Base-by-base conservation (phyloP, 768 basidiomycete genomes). In the Mycena galopus region DNA sequence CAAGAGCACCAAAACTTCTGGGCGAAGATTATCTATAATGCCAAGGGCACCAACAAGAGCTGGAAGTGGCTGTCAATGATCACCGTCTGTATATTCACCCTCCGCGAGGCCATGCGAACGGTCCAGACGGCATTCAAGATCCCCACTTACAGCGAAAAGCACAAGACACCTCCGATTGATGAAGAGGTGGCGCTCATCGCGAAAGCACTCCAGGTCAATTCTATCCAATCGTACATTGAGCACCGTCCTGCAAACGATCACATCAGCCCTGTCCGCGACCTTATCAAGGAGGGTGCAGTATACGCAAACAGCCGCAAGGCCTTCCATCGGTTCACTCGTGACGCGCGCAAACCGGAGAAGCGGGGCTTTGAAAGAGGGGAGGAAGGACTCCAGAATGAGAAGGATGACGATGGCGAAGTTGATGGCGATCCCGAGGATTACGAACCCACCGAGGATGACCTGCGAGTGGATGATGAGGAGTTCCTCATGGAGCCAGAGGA, bases 41-140 rank as follows among this genome's bases (percentile, higher is more conserved):
- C 57, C 1, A 67, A 76, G 16, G 61, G 59, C 27, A 47, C 37
- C 7, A 75, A 75, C 50, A 51, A 62, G 10, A 75, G 74, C 63
- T 73, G 71, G 72, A 32, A 67, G 8, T 75, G 74, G 74, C 42
- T 75, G 4, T 16, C 71, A 5, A 73, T 69, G 72, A 69, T 75
- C 35, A 73, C 73, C 6, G 71, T 75, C 14, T 73, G 53, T 42
- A 73, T 75, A 10, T 73, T 59, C n/a, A 61, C 71, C 0, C 53
- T 75, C 3, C 65, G 72, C 2, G 64, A 65, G 1, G 74, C 69
- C 0, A 73, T 75, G 65, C 61, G 62, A 19, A 67, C 51, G 1
- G 69, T 67, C 2, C 65, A 75, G 27, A 23, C 23, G 0, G 39
- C 55, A 2, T 75, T 55, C 55, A 10, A 75, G 14, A 73, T 73